These are phyloP conservation scores for Paraconiothyrium sp. DNA, from an alignment of 2,329 filamentous ascomycete genomes.

Conservation along the genomic window DNA sequence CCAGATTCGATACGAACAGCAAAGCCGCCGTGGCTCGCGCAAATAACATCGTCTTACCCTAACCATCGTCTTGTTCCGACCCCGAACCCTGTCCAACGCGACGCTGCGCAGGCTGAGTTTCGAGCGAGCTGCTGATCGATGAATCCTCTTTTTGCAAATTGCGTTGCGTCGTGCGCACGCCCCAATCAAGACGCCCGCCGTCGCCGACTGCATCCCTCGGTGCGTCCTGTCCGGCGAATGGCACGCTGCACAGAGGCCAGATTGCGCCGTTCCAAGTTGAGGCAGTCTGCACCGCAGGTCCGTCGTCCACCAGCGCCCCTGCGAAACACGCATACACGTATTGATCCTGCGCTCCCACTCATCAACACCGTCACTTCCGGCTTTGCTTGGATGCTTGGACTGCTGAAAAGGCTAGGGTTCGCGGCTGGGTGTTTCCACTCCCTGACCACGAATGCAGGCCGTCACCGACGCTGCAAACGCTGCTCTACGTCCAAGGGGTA, in stretches of 20 bases:
- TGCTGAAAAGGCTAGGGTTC: conserved; percentile 20
- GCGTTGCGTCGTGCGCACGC: conserved; percentile 39
- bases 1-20: conserved; percentile 45
- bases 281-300: conserved; percentile 51
- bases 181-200: conserved; percentile 39
- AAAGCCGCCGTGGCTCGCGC: conserved; percentile 26
- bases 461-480: conserved; percentile 24
- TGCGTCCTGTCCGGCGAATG: conserved; percentile 36
- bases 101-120: conserved; percentile 46
- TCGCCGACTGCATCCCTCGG: conserved; percentile 35
- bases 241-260: conserved; percentile 32
- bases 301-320: conserved; percentile 42
- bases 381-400: conserved; percentile 18
- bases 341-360: conserved; percentile 20
- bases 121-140: conserved; percentile 46
- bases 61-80: conserved; percentile 46
- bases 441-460: conserved; percentile 22
- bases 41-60: conserved; percentile 44
- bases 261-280: conserved; percentile 46
- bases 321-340: conserved; percentile 48
- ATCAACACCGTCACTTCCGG: conserved; percentile 22
- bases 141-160: conserved; percentile 44
- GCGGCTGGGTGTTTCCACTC: conserved; percentile 31
- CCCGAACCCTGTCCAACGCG: conserved; percentile 48
- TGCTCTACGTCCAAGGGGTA: conserved; percentile 24